Percentiles rank a stretch among this genome's conserved stretches.
phyloP scores from a whole-genome alignment of 2,329 filamentous ascomycete species.

The Trichoderma sp. region DNA sequence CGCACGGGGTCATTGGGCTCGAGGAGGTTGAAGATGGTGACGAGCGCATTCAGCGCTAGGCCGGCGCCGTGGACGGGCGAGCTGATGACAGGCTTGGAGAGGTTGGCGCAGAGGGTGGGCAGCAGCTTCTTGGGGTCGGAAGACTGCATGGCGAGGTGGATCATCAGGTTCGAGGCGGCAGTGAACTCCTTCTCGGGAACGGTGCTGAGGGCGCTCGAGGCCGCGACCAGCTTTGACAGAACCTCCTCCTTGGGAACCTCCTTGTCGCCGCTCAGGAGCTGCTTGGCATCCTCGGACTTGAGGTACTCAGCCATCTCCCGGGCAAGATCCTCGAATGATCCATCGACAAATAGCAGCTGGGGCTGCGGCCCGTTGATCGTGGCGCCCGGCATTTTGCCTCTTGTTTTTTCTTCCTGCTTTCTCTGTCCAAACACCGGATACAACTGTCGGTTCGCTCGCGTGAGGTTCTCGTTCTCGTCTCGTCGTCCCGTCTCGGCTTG shows the following conservation, averaged over 20 bases:
- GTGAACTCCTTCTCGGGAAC: constrained; percentile 96
- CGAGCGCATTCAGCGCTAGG: constrained; percentile 84
- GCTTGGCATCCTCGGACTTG: constrained; percentile 75
- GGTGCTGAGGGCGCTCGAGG: constrained; percentile 72
- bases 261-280: constrained; percentile 70
- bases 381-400: constrained; percentile 30
- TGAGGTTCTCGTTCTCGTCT: background rate
- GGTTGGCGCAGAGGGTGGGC: constrained; percentile 82
- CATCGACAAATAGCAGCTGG: constrained; percentile 77
- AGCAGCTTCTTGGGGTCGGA: constrained; percentile 83
- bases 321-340: constrained; percentile 86
- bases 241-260: constrained; percentile 72
- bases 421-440: constrained; percentile 1
- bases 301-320: constrained; percentile 95
- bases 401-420: constrained; percentile 13
- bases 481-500: background rate
- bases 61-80: constrained; percentile 82
- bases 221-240: constrained; percentile 83
- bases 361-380: constrained; percentile 49
- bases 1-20: constrained; percentile 72
- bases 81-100: constrained; percentile 80
- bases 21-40: constrained; percentile 95
- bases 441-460: constrained; percentile 21
- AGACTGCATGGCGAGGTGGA: constrained; percentile 87
- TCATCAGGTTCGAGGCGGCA: constrained; percentile 92